Base-by-base conservation (phyloP, 2,329 filamentous ascomycete species). In the Westerdykella sp. region DNA sequence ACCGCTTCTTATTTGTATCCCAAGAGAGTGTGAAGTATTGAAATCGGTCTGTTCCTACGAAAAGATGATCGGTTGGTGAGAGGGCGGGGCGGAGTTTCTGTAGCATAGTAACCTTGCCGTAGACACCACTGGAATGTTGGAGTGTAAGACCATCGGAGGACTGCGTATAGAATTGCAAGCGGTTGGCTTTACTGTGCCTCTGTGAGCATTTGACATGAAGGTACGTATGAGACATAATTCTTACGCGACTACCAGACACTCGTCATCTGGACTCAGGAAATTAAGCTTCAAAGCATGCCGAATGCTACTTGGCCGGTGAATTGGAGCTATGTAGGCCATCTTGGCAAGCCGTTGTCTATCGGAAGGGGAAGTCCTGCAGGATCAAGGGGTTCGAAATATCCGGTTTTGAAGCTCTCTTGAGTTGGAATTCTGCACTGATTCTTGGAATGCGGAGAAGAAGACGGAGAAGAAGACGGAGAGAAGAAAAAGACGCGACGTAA, bases 321-420 rank as follows among this genome's bases (percentile, higher is more conserved):
- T 93, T 32, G 93, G 90, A 48, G 88, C 89, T 59, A 98, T 75
- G 67, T 97, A 98, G 41, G 93, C 86, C 93, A 98, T 98, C 46
- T 32, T 61, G 50, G 25, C 4, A 28, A 28, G 13, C 32, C n/a
- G 25, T 32, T 13, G 25, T 28, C 11, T 28, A 21, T 21, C 18
- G 18, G 7, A 28, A 7, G 11, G 11, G 7, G 9, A 28, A 12
- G 11, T 12, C 25, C 9, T 28, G 25, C 25, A 28, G 25, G 7
- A 4, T 28, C 11, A 9, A 21, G 25, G 9, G 25, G 4, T 28
- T 12, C 25, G 11, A 12, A 28, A 12, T 28, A 28, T 10, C 4
- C 11, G 4, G 25, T 28, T 28, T 28, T 10, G 25, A 28, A 28
- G 25, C 25, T 28, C 2, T 28, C 25, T 7, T 21, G 7, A 12